A percentile compares a stretch with the other conserved stretches of the same genome.
Evolutionary conservation across 2,329 filamentous ascomycete genomes (phyloP).

Genomic region (Ascomycota sp.): DNA sequence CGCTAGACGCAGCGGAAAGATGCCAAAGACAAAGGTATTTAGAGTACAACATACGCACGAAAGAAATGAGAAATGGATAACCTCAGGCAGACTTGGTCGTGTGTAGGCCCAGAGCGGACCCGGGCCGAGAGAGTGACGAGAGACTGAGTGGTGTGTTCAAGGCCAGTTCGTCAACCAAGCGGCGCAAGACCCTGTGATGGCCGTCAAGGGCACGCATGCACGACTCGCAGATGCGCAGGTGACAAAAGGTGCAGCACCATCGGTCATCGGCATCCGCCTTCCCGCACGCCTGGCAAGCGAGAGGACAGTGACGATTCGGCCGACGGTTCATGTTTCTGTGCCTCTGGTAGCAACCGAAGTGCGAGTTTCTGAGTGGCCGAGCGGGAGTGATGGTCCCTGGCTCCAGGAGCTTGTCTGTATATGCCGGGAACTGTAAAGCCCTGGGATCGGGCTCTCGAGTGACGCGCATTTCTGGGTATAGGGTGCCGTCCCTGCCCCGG

Average conservation of each 20-base stretch:
- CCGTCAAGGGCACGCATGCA: slow-evolving; percentile 22
- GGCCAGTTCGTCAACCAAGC: slow-evolving; percentile 14
- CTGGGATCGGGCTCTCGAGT: slow-evolving; percentile 13
- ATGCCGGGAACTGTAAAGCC: slow-evolving; percentile 17
- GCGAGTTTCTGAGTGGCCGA: slow-evolving; percentile 20
- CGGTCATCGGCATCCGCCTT: slow-evolving; percentile 22
- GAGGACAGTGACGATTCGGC: slow-evolving; percentile 26
- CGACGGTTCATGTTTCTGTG: slow-evolving; percentile 28
- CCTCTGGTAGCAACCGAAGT: slow-evolving; percentile 24
- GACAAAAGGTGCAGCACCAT: slow-evolving; percentile 28
- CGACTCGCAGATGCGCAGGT: slow-evolving; percentile 27
- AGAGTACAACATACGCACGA: neutral
- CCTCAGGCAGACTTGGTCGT: neutral
- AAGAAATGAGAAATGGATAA: neutral
- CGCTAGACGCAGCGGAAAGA: too few relatives aligned
- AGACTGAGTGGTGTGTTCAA: slow-evolving; percentile 4
- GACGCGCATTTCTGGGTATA: slow-evolving; percentile 21
- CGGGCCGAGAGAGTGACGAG: slow-evolving; percentile 5
- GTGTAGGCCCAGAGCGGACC: slow-evolving; percentile 5
- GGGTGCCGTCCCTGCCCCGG: slow-evolving; percentile 16
- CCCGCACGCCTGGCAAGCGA: slow-evolving; percentile 33
- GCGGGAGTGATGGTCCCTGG: slow-evolving; percentile 20
- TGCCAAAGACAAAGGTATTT: neutral
- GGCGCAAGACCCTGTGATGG: slow-evolving; percentile 21
- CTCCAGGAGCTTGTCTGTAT: slow-evolving; percentile 8